phyloP scores from a whole-genome alignment of 1,284 basidiomycete species.

The Apiotrichum gracile region DNA sequence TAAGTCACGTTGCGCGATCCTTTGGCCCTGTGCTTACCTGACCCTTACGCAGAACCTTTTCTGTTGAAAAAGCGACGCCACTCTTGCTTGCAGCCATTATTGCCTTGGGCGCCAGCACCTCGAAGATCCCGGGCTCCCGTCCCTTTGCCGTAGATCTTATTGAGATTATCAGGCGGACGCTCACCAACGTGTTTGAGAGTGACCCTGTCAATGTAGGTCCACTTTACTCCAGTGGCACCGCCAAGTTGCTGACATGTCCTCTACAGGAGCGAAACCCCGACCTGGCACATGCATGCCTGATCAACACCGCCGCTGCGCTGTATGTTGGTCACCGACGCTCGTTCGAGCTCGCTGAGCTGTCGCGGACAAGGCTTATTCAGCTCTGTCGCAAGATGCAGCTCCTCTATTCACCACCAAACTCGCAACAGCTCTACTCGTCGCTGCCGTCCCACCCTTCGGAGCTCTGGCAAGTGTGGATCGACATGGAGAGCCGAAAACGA shows the following conservation, averaged over 20 bases:
- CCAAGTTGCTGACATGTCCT: not conserved
- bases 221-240: not conserved
- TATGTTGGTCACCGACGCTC: slow-evolving; percentile 23
- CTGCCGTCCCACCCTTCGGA: slow-evolving; percentile 1
- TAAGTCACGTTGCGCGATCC: not conserved
- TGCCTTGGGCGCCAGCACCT: slow-evolving; percentile 20
- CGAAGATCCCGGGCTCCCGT: slow-evolving; percentile 12
- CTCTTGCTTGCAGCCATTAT: slow-evolving; percentile 21
- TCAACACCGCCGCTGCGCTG: slow-evolving; percentile 16
- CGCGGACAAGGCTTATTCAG: slow-evolving; percentile 20
- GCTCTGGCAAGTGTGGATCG: slow-evolving; percentile 21
- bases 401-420: slow-evolving; percentile 9
- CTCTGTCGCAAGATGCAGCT: slow-evolving; percentile 23
- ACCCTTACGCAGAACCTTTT: slow-evolving; percentile 14
- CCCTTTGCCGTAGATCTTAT: slow-evolving; percentile 17
- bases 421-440: not conserved
- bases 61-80: slow-evolving; percentile 15
- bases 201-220: slow-evolving; percentile 22
- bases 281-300: slow-evolving; percentile 18
- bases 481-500: slow-evolving; percentile 21
- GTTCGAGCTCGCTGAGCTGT: slow-evolving; percentile 23
- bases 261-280: slow-evolving; percentile 14
- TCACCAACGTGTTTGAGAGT: slow-evolving; percentile 18
- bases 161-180: slow-evolving; percentile 19
- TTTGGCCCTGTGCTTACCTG: not conserved